These are phyloP conservation scores for Myrica gale DNA, from an alignment of 306 rosid genomes.

Conservation along the genomic window DNA sequence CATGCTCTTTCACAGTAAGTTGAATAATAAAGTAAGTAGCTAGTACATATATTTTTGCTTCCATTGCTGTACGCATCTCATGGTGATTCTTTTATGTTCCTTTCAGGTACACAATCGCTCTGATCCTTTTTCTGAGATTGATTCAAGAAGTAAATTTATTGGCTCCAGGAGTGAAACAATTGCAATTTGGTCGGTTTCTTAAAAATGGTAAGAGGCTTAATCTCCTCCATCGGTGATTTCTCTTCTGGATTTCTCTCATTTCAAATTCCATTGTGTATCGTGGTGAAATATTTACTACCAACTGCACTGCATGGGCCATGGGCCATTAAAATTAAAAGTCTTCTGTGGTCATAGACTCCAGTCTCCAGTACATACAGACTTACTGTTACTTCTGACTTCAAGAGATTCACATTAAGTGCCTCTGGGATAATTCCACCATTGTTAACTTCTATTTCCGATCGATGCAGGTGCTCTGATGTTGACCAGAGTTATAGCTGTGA, in stretches of 20 bases:
- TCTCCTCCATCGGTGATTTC: background rate
- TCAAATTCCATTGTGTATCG: background rate
- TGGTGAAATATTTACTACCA: background rate
- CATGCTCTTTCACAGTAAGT: constrained; percentile 96
- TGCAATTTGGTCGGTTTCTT: constrained; percentile 77
- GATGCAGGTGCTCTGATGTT: constrained; percentile 60
- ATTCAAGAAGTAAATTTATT: constrained; percentile 61
- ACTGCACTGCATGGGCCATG: no score
- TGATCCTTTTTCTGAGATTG: constrained; percentile 52
- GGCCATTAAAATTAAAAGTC: no score
- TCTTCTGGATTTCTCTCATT: background rate
- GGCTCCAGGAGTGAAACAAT: constrained; percentile 72
- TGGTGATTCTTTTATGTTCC: background rate
- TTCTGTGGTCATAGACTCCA: no score
- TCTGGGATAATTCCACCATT: background rate
- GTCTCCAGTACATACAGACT: background rate
- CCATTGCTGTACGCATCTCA: no score
- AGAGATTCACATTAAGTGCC: background rate
- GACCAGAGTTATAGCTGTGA: constrained; percentile 85
- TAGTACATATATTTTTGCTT: no score
- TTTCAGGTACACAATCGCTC: constrained; percentile 77
- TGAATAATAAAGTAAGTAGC: no score
- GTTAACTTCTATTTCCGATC: background rate
- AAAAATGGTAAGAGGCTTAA: constrained; percentile 57
- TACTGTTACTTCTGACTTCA: background rate